Evolutionary conservation across 139 green algal species (phyloP), one percentile per base, ranked within the genome.

Genomic region (Chlorella sp.): DNA sequence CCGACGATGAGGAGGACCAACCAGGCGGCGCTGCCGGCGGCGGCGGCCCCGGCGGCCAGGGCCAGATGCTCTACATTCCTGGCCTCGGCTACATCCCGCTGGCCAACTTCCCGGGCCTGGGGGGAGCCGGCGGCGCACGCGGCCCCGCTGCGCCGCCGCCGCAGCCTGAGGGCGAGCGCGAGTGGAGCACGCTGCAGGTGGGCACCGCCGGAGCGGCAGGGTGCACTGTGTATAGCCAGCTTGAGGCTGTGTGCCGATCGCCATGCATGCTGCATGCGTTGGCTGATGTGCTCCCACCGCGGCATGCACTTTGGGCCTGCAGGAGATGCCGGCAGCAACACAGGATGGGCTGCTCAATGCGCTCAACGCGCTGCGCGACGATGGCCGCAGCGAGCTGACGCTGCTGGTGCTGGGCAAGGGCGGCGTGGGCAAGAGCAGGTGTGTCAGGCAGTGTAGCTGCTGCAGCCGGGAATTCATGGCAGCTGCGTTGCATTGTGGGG

Each of bases 341-440:
- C 93, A 93, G 79, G 72, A 81, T 6, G 63, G 85, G 9, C 86
- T 95, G 36, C 36, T 70, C 47, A 82, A 85, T 9, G 30, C 90
- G 25, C 44, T 93, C 1, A 39, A 73, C 15, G 82, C 82, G 39
- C 71, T 94, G 34, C 41, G 73, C 20, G 83, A 86, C 56, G 74
- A 92, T 62, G 79, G 87, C 41, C 89, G 86, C 83, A 63, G 78
- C 9, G 74, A 91, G 38, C 62, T 96, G 47, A 96, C 91, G 34
- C 83, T 96, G 30, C 72, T 96, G 55, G 75, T 96, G 55, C 73
- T 96, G 36, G 93, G 93, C 74, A 96, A 95, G 83, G 89, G 85
- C 51, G 92, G 90, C 44, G 89, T 93, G 84, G 94, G 94, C 65
- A 97, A 97, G 86, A 94, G 88, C 62, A 82, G 75, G 75, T 82